Base-by-base conservation (phyloP, 495 filamentous ascomycete species). In the Sporormia fimetaria region DNA sequence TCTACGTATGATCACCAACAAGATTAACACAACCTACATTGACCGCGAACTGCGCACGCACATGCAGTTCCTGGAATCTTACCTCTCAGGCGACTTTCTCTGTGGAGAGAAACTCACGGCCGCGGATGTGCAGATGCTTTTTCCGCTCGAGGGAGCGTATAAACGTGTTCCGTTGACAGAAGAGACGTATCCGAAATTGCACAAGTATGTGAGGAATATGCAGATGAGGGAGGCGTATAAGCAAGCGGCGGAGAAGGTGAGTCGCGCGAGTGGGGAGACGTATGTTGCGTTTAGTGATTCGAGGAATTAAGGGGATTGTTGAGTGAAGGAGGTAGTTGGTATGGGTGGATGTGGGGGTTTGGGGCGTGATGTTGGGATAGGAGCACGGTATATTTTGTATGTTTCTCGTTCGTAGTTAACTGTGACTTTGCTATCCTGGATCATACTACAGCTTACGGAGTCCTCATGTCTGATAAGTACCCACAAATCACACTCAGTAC, bases 51-150 rank as follows among this genome's bases (percentile, higher is more conserved):
- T 82, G 29, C 64, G 71, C 30, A 65, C 65, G 9, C 71, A 90
- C 35, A 70, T 88, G 20, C 60, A 58, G 8, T 88, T 92, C 59
- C 55, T 94, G 2, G 83, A 94, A 50, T 57, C 61, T 7, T 79
- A 81, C 57, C 64, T 94, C 8, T 63, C 66, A 10, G 83, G 83
- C 2, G 57, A 65, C 10, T 93, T 72, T 51, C 61, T 94, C 10
- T 86, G 79, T 52, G 85, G 87, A 4, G 61, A 65, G 9, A 61
- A 75, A 33, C 64, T 95, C 16, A 84, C 81, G 0, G 76, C 75
- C 0, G 87, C 81, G 0, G 87, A 95, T 57, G 81, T 95, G 27
- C 55, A 90, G 52, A 65, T 93, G 62, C 76, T 71, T 49, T 94
- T 82, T 56, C 81, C 80, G 0, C 57, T 93, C 7, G 67, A 75